Percentiles rank a stretch among this genome's conserved stretches.
These are phyloP conservation scores for Candida adriatica DNA, from an alignment of 805 yeast species.

Conservation along the genomic window DNA sequence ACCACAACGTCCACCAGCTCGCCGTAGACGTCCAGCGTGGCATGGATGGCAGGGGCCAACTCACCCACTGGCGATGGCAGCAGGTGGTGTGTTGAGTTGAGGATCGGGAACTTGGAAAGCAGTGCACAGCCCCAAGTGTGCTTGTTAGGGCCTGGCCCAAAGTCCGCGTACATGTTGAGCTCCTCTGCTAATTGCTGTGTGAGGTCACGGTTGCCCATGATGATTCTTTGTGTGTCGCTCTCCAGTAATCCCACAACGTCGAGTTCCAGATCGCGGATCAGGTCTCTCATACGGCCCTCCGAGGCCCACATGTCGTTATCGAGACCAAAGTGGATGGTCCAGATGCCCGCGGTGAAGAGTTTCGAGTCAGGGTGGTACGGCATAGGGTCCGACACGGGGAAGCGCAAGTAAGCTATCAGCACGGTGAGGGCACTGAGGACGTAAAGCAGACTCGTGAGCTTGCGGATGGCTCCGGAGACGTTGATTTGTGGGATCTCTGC, in stretches of 20 bases:
- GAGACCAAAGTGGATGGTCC: slow-evolving; percentile 97
- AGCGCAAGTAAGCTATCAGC: slow-evolving; percentile 47
- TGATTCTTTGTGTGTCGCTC: slow-evolving; percentile 87
- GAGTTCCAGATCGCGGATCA: slow-evolving; percentile 77
- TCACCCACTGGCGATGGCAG: slow-evolving; percentile 97
- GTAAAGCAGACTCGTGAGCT: slow-evolving; percentile 22
- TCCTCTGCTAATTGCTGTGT: slow-evolving; percentile 90
- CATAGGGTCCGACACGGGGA: slow-evolving; percentile 52
- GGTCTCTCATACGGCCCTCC: slow-evolving; percentile 81
- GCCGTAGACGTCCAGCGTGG: slow-evolving; percentile 89
- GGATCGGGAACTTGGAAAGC: slow-evolving; percentile 88
- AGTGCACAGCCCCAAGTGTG: slow-evolving; percentile 98
- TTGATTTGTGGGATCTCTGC: slow-evolving; percentile 3
- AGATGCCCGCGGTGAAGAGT: slow-evolving; percentile 87
- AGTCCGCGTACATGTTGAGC: slow-evolving; percentile 90
- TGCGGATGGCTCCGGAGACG: slow-evolving; percentile 7
- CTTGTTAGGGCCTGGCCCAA: slow-evolving; percentile 95
- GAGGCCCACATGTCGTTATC: slow-evolving; percentile 98
- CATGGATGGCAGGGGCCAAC: slow-evolving; percentile 96
- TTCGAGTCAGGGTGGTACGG: slow-evolving; percentile 65
- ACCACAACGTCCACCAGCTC: slow-evolving; percentile 86
- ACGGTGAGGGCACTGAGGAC: slow-evolving; percentile 40
- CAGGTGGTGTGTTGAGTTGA: slow-evolving; percentile 84
- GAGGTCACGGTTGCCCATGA: slow-evolving; percentile 92
- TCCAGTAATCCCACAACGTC: slow-evolving; percentile 90